Percentiles rank a stretch among this genome's conserved stretches.
Conservation (phyloP, 306 rosid genomes). For the Cicer judaicum region DNA sequence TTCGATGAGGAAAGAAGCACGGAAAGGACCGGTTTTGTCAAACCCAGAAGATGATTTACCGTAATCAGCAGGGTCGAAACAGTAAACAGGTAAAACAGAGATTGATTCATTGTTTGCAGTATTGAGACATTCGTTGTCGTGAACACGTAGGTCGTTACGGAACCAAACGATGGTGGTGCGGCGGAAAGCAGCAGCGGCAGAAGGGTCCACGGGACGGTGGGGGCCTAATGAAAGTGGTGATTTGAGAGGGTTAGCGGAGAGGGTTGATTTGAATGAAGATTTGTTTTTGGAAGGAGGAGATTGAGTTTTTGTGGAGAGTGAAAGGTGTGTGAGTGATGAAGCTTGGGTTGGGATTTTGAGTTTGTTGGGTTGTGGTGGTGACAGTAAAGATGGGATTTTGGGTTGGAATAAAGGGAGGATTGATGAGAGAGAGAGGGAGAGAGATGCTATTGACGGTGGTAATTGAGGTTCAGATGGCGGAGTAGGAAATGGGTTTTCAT, state of each 20-base stretch:
- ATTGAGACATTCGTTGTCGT: conserved; percentile 81
- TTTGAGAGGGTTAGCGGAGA: conserved; percentile 77
- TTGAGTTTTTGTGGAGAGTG: conserved; percentile 63
- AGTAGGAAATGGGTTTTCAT: conserved; percentile 44
- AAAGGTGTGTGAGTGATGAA: conserved; percentile 74
- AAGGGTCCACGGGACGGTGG: conserved; percentile 82
- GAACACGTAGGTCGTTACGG: conserved; percentile 88
- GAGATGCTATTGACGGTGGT: conserved; percentile 67
- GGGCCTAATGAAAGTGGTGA: conserved; percentile 70
- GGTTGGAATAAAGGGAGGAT: conserved; percentile 60
- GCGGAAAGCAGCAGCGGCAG: conserved; percentile 79
- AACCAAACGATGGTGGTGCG: conserved; percentile 89
- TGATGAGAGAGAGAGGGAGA: conserved; percentile 73
- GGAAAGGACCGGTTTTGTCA: conserved; percentile 83
- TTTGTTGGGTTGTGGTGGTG: conserved; percentile 58
- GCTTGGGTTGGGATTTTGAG: conserved; percentile 83
- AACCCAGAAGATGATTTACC: conserved; percentile 90
- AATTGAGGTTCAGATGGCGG: conserved; percentile 51
- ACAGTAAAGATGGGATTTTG: conserved; percentile 53
- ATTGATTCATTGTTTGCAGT: conserved; percentile 78
- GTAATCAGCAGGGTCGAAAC: conserved; percentile 89
- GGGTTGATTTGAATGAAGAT: conserved; percentile 69
- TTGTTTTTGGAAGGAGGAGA: conserved; percentile 56
- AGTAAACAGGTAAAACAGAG: conserved; percentile 85
- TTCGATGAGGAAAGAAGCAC: conserved; percentile 74